Evolutionary conservation across 2,329 filamentous ascomycete species (phyloP).

Genomic region (Colletotrichum sp.): DNA sequence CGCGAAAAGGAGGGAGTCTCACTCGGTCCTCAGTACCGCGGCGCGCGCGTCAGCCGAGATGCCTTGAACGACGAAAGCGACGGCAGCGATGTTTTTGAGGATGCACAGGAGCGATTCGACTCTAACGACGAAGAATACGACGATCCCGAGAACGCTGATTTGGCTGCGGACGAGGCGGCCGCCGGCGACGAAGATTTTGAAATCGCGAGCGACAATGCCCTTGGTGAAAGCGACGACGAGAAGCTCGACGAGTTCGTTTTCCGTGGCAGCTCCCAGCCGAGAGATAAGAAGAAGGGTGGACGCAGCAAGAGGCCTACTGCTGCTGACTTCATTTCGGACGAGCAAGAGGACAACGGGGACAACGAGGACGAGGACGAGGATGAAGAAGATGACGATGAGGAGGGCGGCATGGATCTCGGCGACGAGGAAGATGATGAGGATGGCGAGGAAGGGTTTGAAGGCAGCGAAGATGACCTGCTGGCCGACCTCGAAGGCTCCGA

Average conservation of each 20-base stretch:
- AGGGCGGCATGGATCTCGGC: conserved; percentile 35
- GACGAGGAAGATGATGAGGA: conserved; percentile 38
- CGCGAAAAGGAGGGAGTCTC: conserved; percentile 72
- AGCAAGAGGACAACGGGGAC: conserved; percentile 38
- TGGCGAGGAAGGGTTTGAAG: conserved; percentile 32
- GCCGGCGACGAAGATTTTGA: conserved; percentile 60
- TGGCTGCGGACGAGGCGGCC: conserved; percentile 52
- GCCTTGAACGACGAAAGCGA: conserved; percentile 45
- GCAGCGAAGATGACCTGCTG: conserved; percentile 28
- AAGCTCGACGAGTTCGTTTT: conserved; percentile 76
- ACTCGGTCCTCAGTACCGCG: conserved; percentile 81
- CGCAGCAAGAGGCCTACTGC: conserved; percentile 49
- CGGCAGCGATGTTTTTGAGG: conserved; percentile 53
- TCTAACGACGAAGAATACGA: conserved; percentile 54
- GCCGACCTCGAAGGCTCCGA: conserved; percentile 25
- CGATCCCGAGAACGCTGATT: conserved; percentile 60
- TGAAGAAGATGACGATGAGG: conserved; percentile 43
- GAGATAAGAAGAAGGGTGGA: conserved; percentile 28
- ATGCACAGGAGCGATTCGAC: conserved; percentile 35
- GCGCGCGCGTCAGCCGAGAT: conserved; percentile 74
- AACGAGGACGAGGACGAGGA: conserved; percentile 41
- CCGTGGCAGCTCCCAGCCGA: conserved; percentile 60
- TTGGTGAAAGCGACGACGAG: conserved; percentile 86
- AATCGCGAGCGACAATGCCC: conserved; percentile 71
- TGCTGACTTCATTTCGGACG: conserved; percentile 62